A percentile compares a stretch with the other conserved stretches of the same genome.
phyloP scores from a whole-genome alignment of 2,329 filamentous ascomycete species.

The Pseudocercospora vitis region DNA sequence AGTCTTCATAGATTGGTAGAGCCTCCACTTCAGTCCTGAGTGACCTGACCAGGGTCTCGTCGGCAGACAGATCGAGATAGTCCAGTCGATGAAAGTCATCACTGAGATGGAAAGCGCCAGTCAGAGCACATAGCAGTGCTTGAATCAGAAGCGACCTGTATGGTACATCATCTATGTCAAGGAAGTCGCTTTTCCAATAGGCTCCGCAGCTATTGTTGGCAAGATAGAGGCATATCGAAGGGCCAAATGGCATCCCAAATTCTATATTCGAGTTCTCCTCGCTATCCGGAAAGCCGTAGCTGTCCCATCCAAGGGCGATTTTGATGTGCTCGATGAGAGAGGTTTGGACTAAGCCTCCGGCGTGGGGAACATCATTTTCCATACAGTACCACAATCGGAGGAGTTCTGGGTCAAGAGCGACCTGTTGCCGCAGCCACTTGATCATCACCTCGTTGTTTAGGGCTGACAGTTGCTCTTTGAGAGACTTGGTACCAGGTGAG shows the following conservation, averaged over 20 bases:
- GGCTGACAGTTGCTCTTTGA: no score
- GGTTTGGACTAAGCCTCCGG: neutral
- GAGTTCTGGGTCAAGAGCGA: no score
- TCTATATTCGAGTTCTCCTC: neutral
- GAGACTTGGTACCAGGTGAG: no score
- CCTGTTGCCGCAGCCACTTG: no score
- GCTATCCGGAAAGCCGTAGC: neutral
- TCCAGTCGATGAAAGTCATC: neutral
- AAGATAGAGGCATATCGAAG: neutral
- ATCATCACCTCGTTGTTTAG: no score
- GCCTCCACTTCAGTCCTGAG: neutral
- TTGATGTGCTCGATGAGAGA: neutral
- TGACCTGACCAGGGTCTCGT: neutral
- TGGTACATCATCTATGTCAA: neutral
- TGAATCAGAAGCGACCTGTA: neutral
- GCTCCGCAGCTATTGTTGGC: neutral
- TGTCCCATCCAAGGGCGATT: neutral
- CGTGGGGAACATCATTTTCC: no score
- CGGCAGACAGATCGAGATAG: neutral
- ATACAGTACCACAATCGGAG: no score
- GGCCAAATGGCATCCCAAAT: neutral
- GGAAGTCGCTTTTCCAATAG: neutral
- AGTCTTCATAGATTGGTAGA: neutral
- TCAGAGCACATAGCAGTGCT: neutral
- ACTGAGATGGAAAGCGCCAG: neutral